Base-by-base conservation (phyloP, 2,329 filamentous ascomycete genomes). In the Aspergillus texensis region DNA sequence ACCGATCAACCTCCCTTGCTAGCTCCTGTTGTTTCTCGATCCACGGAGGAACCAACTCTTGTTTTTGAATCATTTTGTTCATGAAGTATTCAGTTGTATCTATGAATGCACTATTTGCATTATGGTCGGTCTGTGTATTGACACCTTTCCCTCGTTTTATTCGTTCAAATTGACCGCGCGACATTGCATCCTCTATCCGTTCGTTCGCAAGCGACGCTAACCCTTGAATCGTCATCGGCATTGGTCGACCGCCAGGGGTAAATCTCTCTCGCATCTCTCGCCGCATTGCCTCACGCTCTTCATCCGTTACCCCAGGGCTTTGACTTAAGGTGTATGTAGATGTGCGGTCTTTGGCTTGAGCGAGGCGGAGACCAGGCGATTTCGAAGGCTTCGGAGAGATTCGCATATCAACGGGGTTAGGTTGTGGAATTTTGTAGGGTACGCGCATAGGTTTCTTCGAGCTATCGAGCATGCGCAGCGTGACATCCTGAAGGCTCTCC, bases 1-100 rank as follows among this genome's bases (percentile, higher is more conserved):
- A 97, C 1, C 84, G 83, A 14, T 83, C 85, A 1, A 89, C 85
- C 0, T 91, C 86, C 64, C 87, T 88, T 12, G 88, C 85, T 6
- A 98, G 81, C 72, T 97, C 93, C 75, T 98, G 94, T 77, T 99
- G 95, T 79, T 97, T 98, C 79, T 99, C 95, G 64, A 99, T 98
- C 95, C 95, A 99, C 0, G 94, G 94, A 0, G 95, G 95, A 0
- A 96, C 92, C 64, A 98, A 92, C 24, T 97, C 94, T 78, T 99
- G 95, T 63, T 91, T 90, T 79, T 97, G 92, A 67, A 99, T 97
- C 82, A 98, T 97, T 79, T 96, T 95, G 80, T 99, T 98, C 90
- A 98, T 91, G 71, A 98, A 92, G 76, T 97, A 97, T 78, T 98
- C 94, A 0, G 95, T 98, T 0, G 94, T 98, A 74, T 98, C 93